Percentiles rank a stretch among this genome's conserved stretches.
phyloP scores from a whole-genome alignment of 108 stramenopile genomes.

The Fragilariopsis cylindrus region DNA sequence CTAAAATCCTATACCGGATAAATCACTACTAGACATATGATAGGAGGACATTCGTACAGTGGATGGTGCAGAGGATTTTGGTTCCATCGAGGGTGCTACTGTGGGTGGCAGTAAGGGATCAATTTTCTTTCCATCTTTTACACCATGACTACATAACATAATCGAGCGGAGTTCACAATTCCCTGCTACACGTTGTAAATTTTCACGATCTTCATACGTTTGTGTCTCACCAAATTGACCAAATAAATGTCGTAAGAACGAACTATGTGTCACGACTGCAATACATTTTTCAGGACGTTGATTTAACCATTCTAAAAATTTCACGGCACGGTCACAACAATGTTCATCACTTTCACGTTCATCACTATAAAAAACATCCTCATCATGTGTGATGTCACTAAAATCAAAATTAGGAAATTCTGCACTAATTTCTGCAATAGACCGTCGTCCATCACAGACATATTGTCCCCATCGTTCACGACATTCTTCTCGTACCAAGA shows the following conservation, averaged over 20 bases:
- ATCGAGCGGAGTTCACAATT: conserved; percentile 43
- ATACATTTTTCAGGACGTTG: conserved; percentile 39
- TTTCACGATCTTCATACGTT: conserved; percentile 4
- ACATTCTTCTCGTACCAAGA: conserved; percentile 39
- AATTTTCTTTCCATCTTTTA: no score
- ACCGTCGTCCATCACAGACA: conserved; percentile 38
- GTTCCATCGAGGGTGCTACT: no score
- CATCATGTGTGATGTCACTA: conserved; percentile 25
- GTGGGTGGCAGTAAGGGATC: no score
- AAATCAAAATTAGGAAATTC: conserved; percentile 5
- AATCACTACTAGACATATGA: no score
- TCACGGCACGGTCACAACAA: conserved; percentile 22
- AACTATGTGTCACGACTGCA: conserved; percentile 49
- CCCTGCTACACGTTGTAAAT: conserved; percentile 40
- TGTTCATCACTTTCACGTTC: conserved; percentile 33
- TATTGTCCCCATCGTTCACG: conserved; percentile 46
- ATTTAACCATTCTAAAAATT: conserved; percentile 40
- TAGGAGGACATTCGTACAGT: no score
- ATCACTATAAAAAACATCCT: conserved; percentile 40
- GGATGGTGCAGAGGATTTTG: no score
- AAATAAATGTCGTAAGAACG: conserved; percentile 49
- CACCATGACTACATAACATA: no score
- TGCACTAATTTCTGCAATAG: conserved; percentile 14
- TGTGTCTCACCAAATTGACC: conserved; percentile 31
- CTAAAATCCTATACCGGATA: no score